Percentiles rank a stretch among this genome's conserved stretches.
Conservation (phyloP, 2,329 filamentous ascomycete genomes). For the Cercospora sp. region DNA sequence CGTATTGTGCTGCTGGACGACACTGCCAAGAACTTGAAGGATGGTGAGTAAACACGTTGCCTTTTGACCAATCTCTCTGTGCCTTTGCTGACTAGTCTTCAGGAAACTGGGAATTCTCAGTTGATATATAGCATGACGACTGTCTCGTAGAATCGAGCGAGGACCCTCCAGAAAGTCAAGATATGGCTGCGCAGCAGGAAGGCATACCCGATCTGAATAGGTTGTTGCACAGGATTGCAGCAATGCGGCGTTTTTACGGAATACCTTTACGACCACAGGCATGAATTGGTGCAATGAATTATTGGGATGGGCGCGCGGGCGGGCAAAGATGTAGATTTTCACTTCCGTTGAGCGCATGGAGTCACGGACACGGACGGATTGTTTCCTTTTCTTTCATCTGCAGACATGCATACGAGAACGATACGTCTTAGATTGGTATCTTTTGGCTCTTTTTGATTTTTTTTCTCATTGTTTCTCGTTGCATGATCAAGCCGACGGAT, state of each 20-base stretch:
- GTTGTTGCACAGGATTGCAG: background rate
- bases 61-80: background rate
- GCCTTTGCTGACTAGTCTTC: background rate
- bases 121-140: slow-evolving; percentile 24
- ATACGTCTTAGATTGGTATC: background rate
- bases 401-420: background rate
- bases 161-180: background rate
- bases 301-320: background rate
- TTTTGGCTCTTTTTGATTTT: too few species aligned
- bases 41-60: slow-evolving; percentile 63
- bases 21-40: slow-evolving; percentile 87
- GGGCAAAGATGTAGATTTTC: background rate
- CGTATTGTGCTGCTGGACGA: slow-evolving; percentile 87
- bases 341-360: background rate
- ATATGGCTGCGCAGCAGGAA: background rate
- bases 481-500: too few species aligned
- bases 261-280: slow-evolving; percentile 6
- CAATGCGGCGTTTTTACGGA: background rate
- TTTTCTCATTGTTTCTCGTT: too few species aligned
- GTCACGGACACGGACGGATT: background rate
- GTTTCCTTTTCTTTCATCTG: background rate
- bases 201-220: background rate
- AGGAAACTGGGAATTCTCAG: slow-evolving; percentile 43
- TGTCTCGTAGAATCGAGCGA: background rate
- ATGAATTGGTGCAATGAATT: slow-evolving; percentile 5